A percentile compares a stretch with the other conserved stretches of the same genome.
Evolutionary conservation across 78 protist genomes (phyloP).

Genomic region (Cavenderia fasciculata): DNA sequence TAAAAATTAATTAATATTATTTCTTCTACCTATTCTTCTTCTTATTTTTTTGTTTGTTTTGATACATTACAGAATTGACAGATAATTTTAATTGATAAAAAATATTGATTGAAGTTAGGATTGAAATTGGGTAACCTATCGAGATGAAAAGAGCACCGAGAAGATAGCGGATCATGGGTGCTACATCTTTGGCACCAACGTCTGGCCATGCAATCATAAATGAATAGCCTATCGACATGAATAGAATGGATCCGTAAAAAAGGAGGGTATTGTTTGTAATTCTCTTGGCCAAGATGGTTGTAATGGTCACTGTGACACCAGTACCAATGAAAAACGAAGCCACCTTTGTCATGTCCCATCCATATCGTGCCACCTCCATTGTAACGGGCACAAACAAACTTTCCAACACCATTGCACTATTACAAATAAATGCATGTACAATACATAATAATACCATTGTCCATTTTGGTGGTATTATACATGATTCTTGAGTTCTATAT

Average conservation of each 20-base stretch:
- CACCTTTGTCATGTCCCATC: slow-evolving; percentile 58
- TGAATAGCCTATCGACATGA: slow-evolving; percentile 12
- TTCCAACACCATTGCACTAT: slow-evolving; percentile 59
- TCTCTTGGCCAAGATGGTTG: background rate
- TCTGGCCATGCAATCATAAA: slow-evolving; percentile 41
- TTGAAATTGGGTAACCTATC: slow-evolving; percentile 43
- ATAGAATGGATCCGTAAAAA: background rate
- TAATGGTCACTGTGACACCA: slow-evolving; percentile 26
- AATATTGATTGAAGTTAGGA: background rate
- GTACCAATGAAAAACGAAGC: slow-evolving; percentile 35
- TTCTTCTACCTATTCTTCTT: too few relatives aligned
- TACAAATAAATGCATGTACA: slow-evolving; percentile 21
- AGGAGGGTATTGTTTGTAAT: slow-evolving; percentile 3
- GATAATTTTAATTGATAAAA: slow-evolving; percentile 23
- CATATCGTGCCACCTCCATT: slow-evolving; percentile 19
- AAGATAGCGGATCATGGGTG: slow-evolving; percentile 14
- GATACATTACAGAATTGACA: slow-evolving; percentile 3
- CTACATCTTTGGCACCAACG: background rate
- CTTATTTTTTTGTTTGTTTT: background rate
- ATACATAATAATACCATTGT: slow-evolving; percentile 4
- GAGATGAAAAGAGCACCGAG: slow-evolving; percentile 43
- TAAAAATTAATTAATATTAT: background rate
- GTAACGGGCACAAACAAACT: slow-evolving; percentile 38
- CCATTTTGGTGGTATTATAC: slow-evolving; percentile 46
- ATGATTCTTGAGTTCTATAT: slow-evolving; percentile 22